These are phyloP conservation scores for Durotheca rogersii DNA, from an alignment of 495 filamentous ascomycete genomes.

Conservation along the genomic window DNA sequence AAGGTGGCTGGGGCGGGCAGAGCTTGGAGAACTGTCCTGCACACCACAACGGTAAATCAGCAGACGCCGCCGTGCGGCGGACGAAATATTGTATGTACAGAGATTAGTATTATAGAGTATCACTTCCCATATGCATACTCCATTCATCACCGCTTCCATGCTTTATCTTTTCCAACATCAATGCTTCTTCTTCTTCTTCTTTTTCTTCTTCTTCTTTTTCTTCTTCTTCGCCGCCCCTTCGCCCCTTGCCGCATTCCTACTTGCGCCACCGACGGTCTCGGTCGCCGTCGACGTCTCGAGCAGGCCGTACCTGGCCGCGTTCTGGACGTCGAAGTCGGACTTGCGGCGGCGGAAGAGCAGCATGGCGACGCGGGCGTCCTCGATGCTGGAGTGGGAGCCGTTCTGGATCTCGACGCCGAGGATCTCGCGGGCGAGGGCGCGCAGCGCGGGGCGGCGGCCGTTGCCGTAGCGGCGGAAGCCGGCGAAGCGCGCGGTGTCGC, in stretches of 20 bases:
- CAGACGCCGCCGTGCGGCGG: no score
- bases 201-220: slow-evolving; percentile 34
- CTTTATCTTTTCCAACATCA: no score
- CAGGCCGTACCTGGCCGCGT: slow-evolving; percentile 59
- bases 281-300: slow-evolving; percentile 44
- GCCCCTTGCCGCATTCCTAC: slow-evolving; percentile 36
- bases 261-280: slow-evolving; percentile 38
- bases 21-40: no score
- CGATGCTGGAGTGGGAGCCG: slow-evolving; percentile 67
- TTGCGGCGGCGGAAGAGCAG: slow-evolving; percentile 79
- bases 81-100: no score
- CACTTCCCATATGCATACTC: no score
- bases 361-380: slow-evolving; percentile 91
- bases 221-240: slow-evolving; percentile 48
- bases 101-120: no score
- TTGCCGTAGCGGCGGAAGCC: slow-evolving; percentile 71
- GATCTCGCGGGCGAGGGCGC: slow-evolving; percentile 71
- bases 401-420: slow-evolving; percentile 81
- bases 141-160: no score
- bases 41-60: no score
- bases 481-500: slow-evolving; percentile 79
- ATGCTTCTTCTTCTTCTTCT: slow-evolving; percentile 19
- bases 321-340: slow-evolving; percentile 76
- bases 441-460: slow-evolving; percentile 76
- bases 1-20: no score